Conservation (phyloP, 108 stramenopile genomes). For the Nannochloropsis granulata region DNA sequence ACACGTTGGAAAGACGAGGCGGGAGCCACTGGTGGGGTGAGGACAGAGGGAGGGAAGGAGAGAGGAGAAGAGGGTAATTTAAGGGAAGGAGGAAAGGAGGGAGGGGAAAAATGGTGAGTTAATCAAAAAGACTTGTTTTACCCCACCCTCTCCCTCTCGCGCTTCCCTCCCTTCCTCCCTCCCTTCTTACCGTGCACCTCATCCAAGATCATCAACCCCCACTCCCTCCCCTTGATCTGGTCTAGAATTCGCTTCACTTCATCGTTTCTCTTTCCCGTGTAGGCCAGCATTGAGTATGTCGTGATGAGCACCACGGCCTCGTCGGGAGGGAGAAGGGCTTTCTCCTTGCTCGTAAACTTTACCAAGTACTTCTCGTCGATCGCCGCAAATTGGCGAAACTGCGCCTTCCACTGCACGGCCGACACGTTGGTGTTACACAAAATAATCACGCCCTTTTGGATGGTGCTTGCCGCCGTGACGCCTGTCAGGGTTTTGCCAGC, state of each 20-base stretch:
- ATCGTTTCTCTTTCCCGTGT: slow-evolving; percentile 63
- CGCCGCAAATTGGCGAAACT: slow-evolving; percentile 50
- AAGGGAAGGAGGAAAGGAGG: not conserved
- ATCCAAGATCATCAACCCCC: slow-evolving; percentile 97
- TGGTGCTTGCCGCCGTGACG: slow-evolving; percentile 92
- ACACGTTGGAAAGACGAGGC: slow-evolving; percentile 87
- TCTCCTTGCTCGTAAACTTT: slow-evolving; percentile 78
- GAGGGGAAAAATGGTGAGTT: not conserved
- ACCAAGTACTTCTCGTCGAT: slow-evolving; percentile 59
- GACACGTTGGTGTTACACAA: slow-evolving; percentile 89
- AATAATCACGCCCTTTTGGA: slow-evolving; percentile 79
- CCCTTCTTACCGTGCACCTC: slow-evolving; percentile 57
- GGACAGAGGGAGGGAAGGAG: not conserved
- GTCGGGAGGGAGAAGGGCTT: slow-evolving; percentile 73
- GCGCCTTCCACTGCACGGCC: slow-evolving; percentile 91
- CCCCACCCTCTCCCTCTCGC: not conserved
- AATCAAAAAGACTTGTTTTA: not conserved
- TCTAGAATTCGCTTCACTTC: slow-evolving; percentile 73
- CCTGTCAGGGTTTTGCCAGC: slow-evolving; percentile 96
- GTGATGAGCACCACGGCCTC: slow-evolving; percentile 76
- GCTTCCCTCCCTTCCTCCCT: not conserved
- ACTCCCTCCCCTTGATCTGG: slow-evolving; percentile 68
- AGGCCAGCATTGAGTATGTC: slow-evolving; percentile 94
- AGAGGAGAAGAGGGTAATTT: not conserved
- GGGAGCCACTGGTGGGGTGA: slow-evolving; percentile 49